Conservation (phyloP, 768 basidiomycete species). For the Tricholoma terreum region DNA sequence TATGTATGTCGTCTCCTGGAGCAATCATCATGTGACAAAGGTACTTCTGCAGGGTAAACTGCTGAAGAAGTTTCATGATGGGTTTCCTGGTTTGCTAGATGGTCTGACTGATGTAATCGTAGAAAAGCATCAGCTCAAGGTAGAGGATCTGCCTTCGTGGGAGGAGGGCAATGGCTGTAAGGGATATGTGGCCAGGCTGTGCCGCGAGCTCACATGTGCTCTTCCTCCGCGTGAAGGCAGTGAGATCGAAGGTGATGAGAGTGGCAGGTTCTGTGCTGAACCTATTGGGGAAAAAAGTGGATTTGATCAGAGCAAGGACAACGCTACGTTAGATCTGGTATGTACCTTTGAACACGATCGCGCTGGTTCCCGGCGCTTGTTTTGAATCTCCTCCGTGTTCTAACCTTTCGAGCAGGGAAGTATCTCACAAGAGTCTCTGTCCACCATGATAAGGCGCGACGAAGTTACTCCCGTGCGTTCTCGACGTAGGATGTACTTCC, state of each 20-base stretch:
- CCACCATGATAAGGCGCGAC: constrained; percentile 72
- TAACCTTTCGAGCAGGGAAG: constrained; percentile 44
- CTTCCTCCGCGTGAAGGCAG: neutral
- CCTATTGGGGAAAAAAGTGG: neutral
- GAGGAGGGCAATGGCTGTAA: constrained; percentile 46
- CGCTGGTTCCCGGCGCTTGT: neutral
- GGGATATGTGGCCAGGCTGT: constrained; percentile 49
- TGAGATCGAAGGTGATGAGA: neutral
- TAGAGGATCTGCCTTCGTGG: constrained; percentile 55
- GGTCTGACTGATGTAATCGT: constrained; percentile 44
- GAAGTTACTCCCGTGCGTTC: constrained; percentile 59
- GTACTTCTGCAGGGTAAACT: constrained; percentile 56
- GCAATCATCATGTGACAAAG: neutral
- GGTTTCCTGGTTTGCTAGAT: constrained; percentile 40
- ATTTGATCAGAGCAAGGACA: neutral
- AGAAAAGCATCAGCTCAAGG: constrained; percentile 45
- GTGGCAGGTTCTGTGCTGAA: neutral
- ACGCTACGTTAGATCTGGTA: constrained; percentile 11
- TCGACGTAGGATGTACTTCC: constrained; percentile 53
- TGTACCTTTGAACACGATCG: neutral
- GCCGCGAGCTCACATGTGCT: constrained; percentile 45
- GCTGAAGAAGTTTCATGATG: constrained; percentile 53
- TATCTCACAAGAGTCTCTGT: constrained; percentile 70
- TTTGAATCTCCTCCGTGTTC: constrained; percentile 1
- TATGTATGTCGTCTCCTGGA: constrained; percentile 12